phyloP scores from a whole-genome alignment of 108 stramenopile genomes.

The Cyclotella kingstonii region DNA sequence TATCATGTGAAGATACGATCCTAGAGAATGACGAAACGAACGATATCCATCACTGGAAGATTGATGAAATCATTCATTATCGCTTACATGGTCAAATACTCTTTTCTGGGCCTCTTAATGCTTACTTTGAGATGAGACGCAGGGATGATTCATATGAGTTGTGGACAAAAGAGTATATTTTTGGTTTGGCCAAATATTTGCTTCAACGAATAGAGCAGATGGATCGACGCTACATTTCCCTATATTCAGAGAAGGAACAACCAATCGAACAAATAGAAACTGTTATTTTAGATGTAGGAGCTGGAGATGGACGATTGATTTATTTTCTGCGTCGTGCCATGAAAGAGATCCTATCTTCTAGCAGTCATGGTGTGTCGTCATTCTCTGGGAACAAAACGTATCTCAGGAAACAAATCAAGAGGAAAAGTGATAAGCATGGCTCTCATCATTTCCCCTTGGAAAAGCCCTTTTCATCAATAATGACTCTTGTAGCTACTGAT shows the following conservation, averaged over 20 bases:
- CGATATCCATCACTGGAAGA: constrained; percentile 7
- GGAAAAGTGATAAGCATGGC: constrained; percentile 11
- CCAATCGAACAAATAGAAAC: constrained; percentile 21
- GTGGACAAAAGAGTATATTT: constrained; percentile 74
- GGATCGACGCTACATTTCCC: too few relatives aligned
- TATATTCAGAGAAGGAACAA: too few relatives aligned
- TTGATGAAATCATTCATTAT: constrained; percentile 57
- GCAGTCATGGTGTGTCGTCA: too few relatives aligned
- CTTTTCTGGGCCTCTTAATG: constrained; percentile 69
- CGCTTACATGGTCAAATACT: constrained; percentile 52
- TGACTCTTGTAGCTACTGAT: constrained; percentile 68
- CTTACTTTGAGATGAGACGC: constrained; percentile 65
- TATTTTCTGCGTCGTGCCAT: constrained; percentile 59
- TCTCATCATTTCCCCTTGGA: not conserved
- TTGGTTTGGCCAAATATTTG: constrained; percentile 69
- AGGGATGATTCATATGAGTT: constrained; percentile 70
- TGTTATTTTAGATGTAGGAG: constrained; percentile 75
- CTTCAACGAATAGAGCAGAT: constrained; percentile 37
- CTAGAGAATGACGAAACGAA: constrained; percentile 14
- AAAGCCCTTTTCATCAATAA: constrained; percentile 3
- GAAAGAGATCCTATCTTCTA: constrained; percentile 18
- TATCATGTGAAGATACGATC: constrained; percentile 18
- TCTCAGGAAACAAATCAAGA: constrained; percentile 1
- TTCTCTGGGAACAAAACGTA: too few relatives aligned
- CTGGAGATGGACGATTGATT: constrained; percentile 77